Evolutionary conservation across 257 asterid species (phyloP), one percentile per base, ranked within the genome.

Genomic region (Thymus quinquecostatus): DNA sequence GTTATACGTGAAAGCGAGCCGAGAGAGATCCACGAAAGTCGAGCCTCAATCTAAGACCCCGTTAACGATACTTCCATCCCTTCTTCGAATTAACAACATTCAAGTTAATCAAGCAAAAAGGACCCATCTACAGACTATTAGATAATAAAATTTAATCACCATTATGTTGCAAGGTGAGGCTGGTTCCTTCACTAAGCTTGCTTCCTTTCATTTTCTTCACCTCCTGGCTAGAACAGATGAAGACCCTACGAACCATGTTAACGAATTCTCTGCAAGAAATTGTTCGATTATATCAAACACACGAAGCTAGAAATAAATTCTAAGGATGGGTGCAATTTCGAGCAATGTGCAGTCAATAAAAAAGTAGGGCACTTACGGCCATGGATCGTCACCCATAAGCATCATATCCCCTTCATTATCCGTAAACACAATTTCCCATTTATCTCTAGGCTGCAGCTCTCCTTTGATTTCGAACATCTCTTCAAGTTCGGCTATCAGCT

Each of bases 321-420:
- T 10, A 43, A 2, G 10, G 5, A 6, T 7, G n/a, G 1, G 63
- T 53, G 14, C 8, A 49, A n/a, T 49, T 59, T 34, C 60, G 49
- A 57, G 44, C 40, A 36, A 12, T 30, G 62, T 56, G 62, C 41
- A 56, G 14, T 30, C 62, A 56, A 29, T 29, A 38, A 38, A 36
- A 32, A 60, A 60, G 14, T 33, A 8, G 49, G 30, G n/a, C 3
- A 78, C 98, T 89, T 88, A 94, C 99, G 50, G 85, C 99, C 99
- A 94, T 33, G 99, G 99, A 83, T 94, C 87, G 57, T 94, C 99
- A 1, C 95, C 99, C 91, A 89, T 79, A 6, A 88, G 96, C 98
- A 94, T 94, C 91, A 76, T 86, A 77, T 94, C 98, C 69, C 98
- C 99, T 78, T 91, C 99, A 48, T 89, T 90, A 69, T 94, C 98